These are phyloP conservation scores for Pleurotus salmoneostramineus DNA, from an alignment of 768 basidiomycete species.

Conservation along the genomic window DNA sequence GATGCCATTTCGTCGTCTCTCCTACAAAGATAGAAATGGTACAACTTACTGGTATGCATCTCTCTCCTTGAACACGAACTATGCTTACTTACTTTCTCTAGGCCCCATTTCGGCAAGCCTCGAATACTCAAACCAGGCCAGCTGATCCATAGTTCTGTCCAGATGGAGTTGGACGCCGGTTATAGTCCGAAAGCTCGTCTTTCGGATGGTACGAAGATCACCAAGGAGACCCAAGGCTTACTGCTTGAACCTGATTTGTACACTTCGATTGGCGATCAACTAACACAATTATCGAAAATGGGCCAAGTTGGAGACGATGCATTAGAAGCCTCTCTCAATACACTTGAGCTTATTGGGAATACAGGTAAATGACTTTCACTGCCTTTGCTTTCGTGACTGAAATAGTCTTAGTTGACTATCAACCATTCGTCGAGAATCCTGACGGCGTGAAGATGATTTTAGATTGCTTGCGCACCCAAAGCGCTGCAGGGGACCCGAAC, in stretches of 20 bases:
- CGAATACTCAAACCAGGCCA: slow-evolving; percentile 2
- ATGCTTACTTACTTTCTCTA: background rate
- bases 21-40: background rate
- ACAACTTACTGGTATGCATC: background rate
- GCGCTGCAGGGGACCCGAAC: background rate
- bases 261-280: background rate
- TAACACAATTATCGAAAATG: background rate
- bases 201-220: background rate
- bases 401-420: background rate
- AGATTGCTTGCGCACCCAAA: background rate
- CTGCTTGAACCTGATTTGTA: background rate
- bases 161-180: background rate
- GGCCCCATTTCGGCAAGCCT: background rate
- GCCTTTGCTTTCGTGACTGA: background rate
- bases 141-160: slow-evolving; percentile 7
- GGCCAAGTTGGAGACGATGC: background rate
- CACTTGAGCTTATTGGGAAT: background rate
- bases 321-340: background rate
- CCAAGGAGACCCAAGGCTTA: background rate
- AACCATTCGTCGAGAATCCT: background rate
- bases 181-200: background rate
- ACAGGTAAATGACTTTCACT: background rate
- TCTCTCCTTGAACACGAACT: background rate
- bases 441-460: background rate
- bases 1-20: background rate